Conservation (phyloP, 805 yeast genomes). For the Teunomyces barrocoloradensis region DNA sequence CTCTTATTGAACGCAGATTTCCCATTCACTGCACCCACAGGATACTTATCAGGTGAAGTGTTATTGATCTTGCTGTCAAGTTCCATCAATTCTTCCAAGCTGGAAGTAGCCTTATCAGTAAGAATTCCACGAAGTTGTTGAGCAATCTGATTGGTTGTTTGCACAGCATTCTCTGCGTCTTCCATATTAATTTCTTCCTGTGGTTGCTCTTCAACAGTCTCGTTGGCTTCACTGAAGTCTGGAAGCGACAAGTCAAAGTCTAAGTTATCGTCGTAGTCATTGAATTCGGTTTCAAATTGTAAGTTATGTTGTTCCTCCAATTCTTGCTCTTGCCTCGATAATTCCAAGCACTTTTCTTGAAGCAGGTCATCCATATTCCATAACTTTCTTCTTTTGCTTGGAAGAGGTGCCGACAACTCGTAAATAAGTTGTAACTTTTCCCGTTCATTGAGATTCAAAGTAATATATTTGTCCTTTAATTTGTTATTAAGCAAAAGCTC, state of each 20-base stretch:
- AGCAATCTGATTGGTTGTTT: slow-evolving; percentile 56
- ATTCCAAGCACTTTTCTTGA: slow-evolving; percentile 26
- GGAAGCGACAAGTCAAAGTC: slow-evolving; percentile 28
- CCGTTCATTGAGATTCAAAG: slow-evolving; percentile 25
- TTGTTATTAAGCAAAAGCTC: slow-evolving; percentile 18
- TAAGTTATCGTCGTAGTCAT: slow-evolving; percentile 17
- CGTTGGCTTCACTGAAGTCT: slow-evolving; percentile 18
- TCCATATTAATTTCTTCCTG: slow-evolving; percentile 16
- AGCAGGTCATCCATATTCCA: slow-evolving; percentile 32
- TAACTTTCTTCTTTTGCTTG: slow-evolving; percentile 22
- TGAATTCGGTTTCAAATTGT: slow-evolving; percentile 13
- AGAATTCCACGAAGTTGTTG: slow-evolving; percentile 38
- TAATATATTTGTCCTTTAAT: slow-evolving; percentile 17
- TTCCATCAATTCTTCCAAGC: slow-evolving; percentile 40
- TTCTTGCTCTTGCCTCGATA: slow-evolving; percentile 21
- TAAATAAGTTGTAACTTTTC: slow-evolving; percentile 35
- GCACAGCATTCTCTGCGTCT: slow-evolving; percentile 34
- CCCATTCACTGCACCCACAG: slow-evolving; percentile 20
- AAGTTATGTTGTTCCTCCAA: slow-evolving; percentile 18
- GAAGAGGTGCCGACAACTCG: slow-evolving; percentile 31
- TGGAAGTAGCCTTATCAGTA: slow-evolving; percentile 18
- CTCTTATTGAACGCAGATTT: slow-evolving; percentile 33
- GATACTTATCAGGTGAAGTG: slow-evolving; percentile 11
- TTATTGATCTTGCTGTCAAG: slow-evolving; percentile 26
- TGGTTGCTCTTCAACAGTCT: neutral